Evolutionary conservation across 148 eudicot species (phyloP), one percentile per base, ranked within the genome.

Genomic region (Silene latifolia): DNA sequence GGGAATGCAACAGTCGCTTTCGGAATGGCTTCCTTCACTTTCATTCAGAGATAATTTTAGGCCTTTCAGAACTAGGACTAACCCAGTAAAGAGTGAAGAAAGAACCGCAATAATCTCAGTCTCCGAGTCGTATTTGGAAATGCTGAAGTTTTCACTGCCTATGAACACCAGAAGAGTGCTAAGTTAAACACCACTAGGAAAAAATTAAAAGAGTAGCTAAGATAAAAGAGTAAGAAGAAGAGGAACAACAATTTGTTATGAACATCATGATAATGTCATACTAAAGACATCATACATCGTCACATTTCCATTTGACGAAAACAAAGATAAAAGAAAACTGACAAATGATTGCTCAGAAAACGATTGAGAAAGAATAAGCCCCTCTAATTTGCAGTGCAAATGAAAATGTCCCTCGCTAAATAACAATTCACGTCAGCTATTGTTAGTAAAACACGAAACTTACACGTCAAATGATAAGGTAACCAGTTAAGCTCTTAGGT

Each of bases 51-150:
- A 73, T 42, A 75, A 72, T 54, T 85, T 84, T 48, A 86, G 68
- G 58, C 78, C 86, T 79, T 83, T 82, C 39, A 92, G 85, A 67
- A 81, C 82, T 62, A 61, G 75, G 25, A 88, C 74, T 53, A 92
- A 79, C 91, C 91, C 83, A 65, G 81, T 74, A 54, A 90, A 86
- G 62, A 95, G 82, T 21, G 82, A 74, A 10, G 91, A 85, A 59
- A 92, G 91, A 72, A 81, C 73, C 59, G 73, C 83, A 17, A 84
- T 78, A 48, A 73, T 67, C 21, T 32, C 78, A 51, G 39, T 79
- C 83, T 84, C 88, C 58, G 75, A 63, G 63, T 82, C 79, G 63
- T 82, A 82, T 71, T 69, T 78, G 4, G 77, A 80, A 32, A 77
- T 58, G 58, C 80, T 75, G 67, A 80, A 71, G 76, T 74, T 62